A percentile compares a stretch with the other conserved stretches of the same genome.
phyloP scores from a whole-genome alignment of 768 basidiomycete species.

The Pulveroboletus sp. region DNA sequence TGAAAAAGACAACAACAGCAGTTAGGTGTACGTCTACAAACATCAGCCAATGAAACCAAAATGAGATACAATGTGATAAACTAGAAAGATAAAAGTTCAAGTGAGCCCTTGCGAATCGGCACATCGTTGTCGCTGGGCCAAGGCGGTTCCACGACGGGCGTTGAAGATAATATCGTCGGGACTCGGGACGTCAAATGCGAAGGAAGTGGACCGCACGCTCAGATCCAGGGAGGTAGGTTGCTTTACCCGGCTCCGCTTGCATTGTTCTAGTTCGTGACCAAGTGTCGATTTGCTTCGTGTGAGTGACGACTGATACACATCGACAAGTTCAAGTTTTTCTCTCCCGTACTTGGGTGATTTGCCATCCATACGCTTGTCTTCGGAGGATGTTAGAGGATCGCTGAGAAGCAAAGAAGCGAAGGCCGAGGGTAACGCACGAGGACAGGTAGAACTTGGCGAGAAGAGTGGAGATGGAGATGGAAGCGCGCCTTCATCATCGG shows the following conservation, averaged over 20 bases:
- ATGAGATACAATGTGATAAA: constrained; percentile 14
- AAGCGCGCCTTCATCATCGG: constrained; percentile 38
- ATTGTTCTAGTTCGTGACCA: constrained; percentile 8
- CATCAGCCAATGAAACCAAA: constrained; percentile 13
- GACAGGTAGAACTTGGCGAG: constrained; percentile 44
- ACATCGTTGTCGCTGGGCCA: constrained; percentile 38
- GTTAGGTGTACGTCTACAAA: constrained; percentile 28
- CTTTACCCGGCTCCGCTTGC: constrained; percentile 7
- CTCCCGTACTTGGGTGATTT: constrained; percentile 30
- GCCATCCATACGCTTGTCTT: constrained; percentile 35
- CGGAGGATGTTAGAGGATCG: constrained; percentile 38
- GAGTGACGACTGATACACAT: constrained; percentile 27
- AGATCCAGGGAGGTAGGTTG: constrained; percentile 32
- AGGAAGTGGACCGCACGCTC: constrained; percentile 35
- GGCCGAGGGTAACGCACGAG: constrained; percentile 73
- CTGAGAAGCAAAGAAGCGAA: constrained; percentile 69
- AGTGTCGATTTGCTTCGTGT: constrained; percentile 30
- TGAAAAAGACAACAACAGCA: constrained; percentile 26
- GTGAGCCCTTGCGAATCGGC: constrained; percentile 2
- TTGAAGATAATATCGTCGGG: constrained; percentile 87
- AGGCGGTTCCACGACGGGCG: constrained; percentile 71
- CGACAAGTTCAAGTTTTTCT: constrained; percentile 27
- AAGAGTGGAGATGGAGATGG: constrained; percentile 52
- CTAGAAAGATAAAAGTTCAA: background rate
- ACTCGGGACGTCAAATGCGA: constrained; percentile 78